Evolutionary conservation across 164 flowering plant genomes (phyloP), one percentile per base, ranked within the genome.

Genomic region (Aristolochia contorta): DNA sequence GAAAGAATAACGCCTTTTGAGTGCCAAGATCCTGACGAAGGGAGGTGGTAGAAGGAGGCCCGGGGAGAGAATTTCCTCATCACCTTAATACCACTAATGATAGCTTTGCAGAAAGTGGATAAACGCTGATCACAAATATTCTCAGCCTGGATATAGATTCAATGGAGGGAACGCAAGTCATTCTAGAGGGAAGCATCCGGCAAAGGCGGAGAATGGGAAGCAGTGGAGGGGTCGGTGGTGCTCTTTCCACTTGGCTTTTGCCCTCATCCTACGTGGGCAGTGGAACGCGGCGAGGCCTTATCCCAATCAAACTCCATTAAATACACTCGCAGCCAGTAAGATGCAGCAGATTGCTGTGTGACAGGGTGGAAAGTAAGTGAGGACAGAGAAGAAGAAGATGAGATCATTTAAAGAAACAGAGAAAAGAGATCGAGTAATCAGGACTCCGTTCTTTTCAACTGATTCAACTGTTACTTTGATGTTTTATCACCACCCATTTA

Each of bases 31-130:
- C 43, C 24, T 53, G 9, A 24, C 22, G 30, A 22, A 43, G 43
- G 19, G 50, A 30, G 46, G 33, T 8, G 43, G 10, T 20, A 19
- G 25, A 20, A 21, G 23, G 13, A 21, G 24, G 7, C 22, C 21
- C 1, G 43, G 12, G 10, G 16, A 24, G 66, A 24, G 51, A 58
- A 50, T n/a, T 48, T 50, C 57, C 24, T 45, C 52, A 46, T 18
- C 62, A 32, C 27, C 68, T 52, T 52, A 49, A 65, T 41, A 49
- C 61, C 62, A 58, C 62, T 58, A 58, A 58, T 65, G 52, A 65
- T 58, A 52, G 60, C 68, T 65, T 58, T 65, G 62, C n/a, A 23
- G 57, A 65, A 65, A 65, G 68, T 58, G 57, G 62, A 58, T 65
- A 65, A 58, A 18, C 51, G n/a, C 37, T 51, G 13, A 58, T 58